Base-by-base conservation (phyloP, 805 yeast genomes). In the Lipomyces kockii region DNA sequence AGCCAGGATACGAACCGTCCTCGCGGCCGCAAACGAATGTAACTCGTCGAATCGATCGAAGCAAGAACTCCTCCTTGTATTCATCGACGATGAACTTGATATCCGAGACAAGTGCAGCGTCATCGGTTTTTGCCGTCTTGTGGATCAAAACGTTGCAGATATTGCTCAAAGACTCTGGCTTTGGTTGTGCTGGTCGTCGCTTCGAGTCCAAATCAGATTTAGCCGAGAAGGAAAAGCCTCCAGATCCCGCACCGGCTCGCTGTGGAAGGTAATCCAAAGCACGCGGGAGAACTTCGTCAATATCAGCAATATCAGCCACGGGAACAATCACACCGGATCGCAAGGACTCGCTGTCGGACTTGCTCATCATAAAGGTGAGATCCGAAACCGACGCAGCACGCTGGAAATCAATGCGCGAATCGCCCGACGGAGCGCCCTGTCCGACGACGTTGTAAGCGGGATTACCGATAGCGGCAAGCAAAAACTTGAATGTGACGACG, bases 371-470 rank as follows among this genome's bases (percentile, higher is more conserved):
- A 77, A 88, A 93, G 2, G 96, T 88, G 80, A 93, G 84, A 76
- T 93, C 98, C 39, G 97, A 92, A 43, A 93, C 97, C 63, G 97
- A 92, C 68, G 92, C 89, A 64, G 97, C 97, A 78, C 97, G 85
- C 76, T 87, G 89, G 43, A 66, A 12, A 25, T 68, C 80, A 57
- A 80, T 76, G 34, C 78, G 75, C 25, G 34, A 57, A n/a, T 61
- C 69, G 37, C 52, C 55, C 12, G 63, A 39, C 9, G 59, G 63
- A 20, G 60, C 59, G 3, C 52, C 51, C 63, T 67, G 71, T 32
- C 77, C 73, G 62, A 77, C 80, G 56, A 92, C 86, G 73, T 89
- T 90, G 78, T 87, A 90, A 27, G 92, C 89, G 65, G 96, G 90
- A 61, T 88, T 82, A 17, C 85, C 81, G 69, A 87, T 82, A 70